Evolutionary conservation across 495 filamentous ascomycete genomes (phyloP).

Genomic region (Hamigera avellanea): DNA sequence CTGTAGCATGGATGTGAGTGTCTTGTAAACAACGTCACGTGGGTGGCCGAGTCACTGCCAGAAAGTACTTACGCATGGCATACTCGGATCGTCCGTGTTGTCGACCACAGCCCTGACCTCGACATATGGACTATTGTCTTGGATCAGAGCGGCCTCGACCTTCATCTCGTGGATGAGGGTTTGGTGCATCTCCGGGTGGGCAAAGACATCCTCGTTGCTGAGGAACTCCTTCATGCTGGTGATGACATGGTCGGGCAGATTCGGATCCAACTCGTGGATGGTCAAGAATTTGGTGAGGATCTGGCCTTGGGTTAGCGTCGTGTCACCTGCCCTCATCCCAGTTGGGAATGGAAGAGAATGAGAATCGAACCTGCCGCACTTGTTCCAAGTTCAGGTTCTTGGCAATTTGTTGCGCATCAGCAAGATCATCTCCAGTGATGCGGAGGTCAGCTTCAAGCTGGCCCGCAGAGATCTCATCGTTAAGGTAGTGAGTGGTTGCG

Average conservation of each 20-base stretch:
- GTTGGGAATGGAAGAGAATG: too few species aligned
- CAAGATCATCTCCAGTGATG: too few species aligned
- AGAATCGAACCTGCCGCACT: too few species aligned
- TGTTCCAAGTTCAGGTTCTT: too few species aligned
- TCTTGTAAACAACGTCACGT: conserved; percentile 60
- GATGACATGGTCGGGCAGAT: conserved; percentile 49
- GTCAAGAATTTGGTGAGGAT: too few species aligned
- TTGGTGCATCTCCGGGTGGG: conserved; percentile 39
- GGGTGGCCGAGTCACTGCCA: conserved; percentile 53
- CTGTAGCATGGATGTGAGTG: conserved; percentile 45
- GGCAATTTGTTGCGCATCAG: too few species aligned
- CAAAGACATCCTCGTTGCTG: too few species aligned
- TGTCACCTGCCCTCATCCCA: too few species aligned
- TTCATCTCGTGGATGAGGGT: conserved; percentile 40
- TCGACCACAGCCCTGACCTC: conserved; percentile 42
- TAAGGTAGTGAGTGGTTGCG: too few species aligned
- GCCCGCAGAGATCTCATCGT: too few species aligned
- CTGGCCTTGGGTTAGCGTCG: too few species aligned
- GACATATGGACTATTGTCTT: conserved; percentile 52
- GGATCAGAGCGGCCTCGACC: conserved; percentile 42
- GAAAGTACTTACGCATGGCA: conserved; percentile 53
- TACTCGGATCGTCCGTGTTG: conserved; percentile 50
- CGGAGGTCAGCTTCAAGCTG: too few species aligned
- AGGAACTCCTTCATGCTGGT: conserved; percentile 49
- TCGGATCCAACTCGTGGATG: conserved; percentile 63